Evolutionary conservation across 2,329 filamentous ascomycete genomes (phyloP).

Genomic region (Microdochium paspali): DNA sequence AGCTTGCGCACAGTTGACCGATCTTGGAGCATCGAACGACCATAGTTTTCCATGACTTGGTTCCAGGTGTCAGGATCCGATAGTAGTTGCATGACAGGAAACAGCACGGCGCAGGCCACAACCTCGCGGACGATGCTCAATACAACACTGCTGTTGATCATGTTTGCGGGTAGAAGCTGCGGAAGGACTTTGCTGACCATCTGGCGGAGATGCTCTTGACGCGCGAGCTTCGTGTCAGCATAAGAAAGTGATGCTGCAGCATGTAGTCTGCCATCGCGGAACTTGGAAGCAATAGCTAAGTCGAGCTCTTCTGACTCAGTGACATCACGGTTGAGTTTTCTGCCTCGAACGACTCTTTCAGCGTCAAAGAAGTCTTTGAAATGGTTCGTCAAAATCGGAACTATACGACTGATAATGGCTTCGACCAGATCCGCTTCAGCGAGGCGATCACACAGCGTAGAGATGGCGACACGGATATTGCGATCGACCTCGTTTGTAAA

Average conservation of each 20-base stretch:
- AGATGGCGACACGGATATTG: constrained; percentile 63
- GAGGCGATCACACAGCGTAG: constrained; percentile 62
- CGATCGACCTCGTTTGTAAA: constrained; percentile 86
- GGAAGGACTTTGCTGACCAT: constrained; percentile 66
- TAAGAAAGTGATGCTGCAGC: constrained; percentile 75
- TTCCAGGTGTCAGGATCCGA: constrained; percentile 97
- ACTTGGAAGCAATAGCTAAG: constrained; percentile 90
- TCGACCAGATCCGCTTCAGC: constrained; percentile 75
- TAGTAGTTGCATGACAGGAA: constrained; percentile 69
- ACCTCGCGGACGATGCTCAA: constrained; percentile 78
- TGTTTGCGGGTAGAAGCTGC: constrained; percentile 59
- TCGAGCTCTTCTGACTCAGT: constrained; percentile 96
- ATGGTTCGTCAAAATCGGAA: constrained; percentile 82
- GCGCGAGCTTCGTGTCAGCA: constrained; percentile 72
- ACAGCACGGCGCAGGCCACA: constrained; percentile 83
- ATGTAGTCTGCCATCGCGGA: constrained; percentile 80
- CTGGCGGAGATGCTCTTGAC: constrained; percentile 81
- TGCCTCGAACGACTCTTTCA: constrained; percentile 76
- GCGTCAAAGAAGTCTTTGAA: constrained; percentile 87
- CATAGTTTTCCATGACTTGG: constrained; percentile 84
- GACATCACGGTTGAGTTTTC: constrained; percentile 77
- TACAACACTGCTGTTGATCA: constrained; percentile 74
- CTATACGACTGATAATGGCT: constrained; percentile 68
- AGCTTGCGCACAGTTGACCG: constrained; percentile 89
- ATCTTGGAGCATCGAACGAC: constrained; percentile 82